These are phyloP conservation scores for Phytophthora fragariaefolia DNA, from an alignment of 352 stramenopile species.

Conservation along the genomic window DNA sequence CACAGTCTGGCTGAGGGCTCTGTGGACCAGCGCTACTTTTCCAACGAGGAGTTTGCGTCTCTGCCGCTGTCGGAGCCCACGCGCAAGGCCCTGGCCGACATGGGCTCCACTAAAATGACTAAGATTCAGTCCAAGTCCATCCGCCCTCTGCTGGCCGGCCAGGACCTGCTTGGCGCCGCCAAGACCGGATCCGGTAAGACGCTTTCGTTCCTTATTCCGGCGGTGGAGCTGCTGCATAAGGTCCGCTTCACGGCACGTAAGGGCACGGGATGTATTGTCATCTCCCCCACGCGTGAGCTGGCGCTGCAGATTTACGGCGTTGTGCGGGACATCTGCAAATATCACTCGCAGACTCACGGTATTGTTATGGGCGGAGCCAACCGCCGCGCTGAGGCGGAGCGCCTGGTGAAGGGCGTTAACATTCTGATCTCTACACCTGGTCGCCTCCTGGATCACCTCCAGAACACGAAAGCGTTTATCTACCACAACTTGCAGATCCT, in stretches of 20 bases:
- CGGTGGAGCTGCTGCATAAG: slow-evolving; percentile 96
- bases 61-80: slow-evolving; percentile 94
- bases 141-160: slow-evolving; percentile 93
- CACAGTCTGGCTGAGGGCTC: slow-evolving; percentile 41
- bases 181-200: slow-evolving; percentile 99
- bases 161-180: slow-evolving; percentile 97
- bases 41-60: slow-evolving; percentile 87
- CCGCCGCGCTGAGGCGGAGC: slow-evolving; percentile 95
- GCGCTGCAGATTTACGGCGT: slow-evolving; percentile 99
- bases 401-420: slow-evolving; percentile 96
- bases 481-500: slow-evolving; percentile 96
- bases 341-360: slow-evolving; percentile 96
- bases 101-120: slow-evolving; percentile 96
- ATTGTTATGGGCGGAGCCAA: slow-evolving; percentile 99
- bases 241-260: slow-evolving; percentile 96
- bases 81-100: slow-evolving; percentile 85
- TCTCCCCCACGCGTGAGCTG: slow-evolving; percentile 98
- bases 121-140: slow-evolving; percentile 98
- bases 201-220: slow-evolving; percentile 98
- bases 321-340: slow-evolving; percentile 95
- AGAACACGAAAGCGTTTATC: slow-evolving; percentile 98
- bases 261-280: slow-evolving; percentile 98
- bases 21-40: slow-evolving; percentile 89
- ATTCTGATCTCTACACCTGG: slow-evolving; percentile 98
- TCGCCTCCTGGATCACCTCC: slow-evolving; percentile 97